Evolutionary conservation across 2,329 filamentous ascomycete species (phyloP), one percentile per base, ranked within the genome.

Genomic region (Colletotrichum caudatum): DNA sequence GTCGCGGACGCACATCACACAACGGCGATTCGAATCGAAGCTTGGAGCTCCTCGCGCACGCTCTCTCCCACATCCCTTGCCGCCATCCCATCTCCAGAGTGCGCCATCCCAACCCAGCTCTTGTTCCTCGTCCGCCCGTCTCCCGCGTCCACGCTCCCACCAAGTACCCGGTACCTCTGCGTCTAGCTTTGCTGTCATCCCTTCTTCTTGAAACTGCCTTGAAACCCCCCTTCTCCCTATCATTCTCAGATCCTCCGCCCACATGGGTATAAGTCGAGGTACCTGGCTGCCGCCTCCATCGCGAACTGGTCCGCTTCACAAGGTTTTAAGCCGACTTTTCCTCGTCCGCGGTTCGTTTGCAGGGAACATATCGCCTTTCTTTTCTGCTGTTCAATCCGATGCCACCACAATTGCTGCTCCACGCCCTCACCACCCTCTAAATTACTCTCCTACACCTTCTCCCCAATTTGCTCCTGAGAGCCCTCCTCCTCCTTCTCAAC

Each of bases 251-350:
- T 69, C 60, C 61, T 61, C 67, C 57, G 58, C 61, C 39, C 39
- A 44, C 56, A 72, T 72, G 70, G 66, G 70, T 58, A 67, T 61
- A 72, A 72, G 70, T 72, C 70, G 39, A 64, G 23, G 60, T 72
- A 72, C 70, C 61, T 72, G 61, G 70, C 66, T 51, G 61, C 33
- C 54, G 60, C 66, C 69, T 70, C 48, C 50, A 57, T 72, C 56
- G 58, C 59, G 56, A 70, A 70, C 61, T 61, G 20, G 66, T 54
- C 70, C 70, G 58, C 60, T 53, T 70, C 66, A 70, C 70, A 70
- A 62, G 66, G 77, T 79, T 75, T 76, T 79, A 77, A 79, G 78
- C 76, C 78, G 78, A 77, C 77, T 78, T 79, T 79, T 79, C 76
- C 74, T 78, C 78, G 78, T 77, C 78, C 75, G 76, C 74, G 75